These are phyloP conservation scores for Globisporangium uncinulatum DNA, from an alignment of 352 stramenopile species.

Conservation along the genomic window DNA sequence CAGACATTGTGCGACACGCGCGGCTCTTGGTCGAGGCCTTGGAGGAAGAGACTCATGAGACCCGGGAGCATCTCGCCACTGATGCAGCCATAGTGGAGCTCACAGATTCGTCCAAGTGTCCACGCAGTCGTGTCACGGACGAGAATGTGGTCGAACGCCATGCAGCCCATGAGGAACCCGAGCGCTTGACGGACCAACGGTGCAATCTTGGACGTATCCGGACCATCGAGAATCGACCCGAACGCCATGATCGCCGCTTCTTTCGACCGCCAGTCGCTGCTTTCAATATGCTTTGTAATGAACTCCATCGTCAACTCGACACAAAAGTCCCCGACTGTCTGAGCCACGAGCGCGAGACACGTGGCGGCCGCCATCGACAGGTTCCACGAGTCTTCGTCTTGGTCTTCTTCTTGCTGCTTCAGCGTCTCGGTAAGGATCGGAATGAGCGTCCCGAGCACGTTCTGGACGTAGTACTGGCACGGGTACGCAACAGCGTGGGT, in stretches of 20 bases:
- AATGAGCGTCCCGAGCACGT: conserved; percentile 82
- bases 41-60: conserved; percentile 85
- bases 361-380: conserved; percentile 92
- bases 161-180: conserved; percentile 89
- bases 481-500: conserved; percentile 36
- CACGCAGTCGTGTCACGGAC: conserved; percentile 97
- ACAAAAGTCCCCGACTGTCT: conserved; percentile 90
- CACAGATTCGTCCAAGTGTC: conserved; percentile 94
- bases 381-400: conserved; percentile 94
- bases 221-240: conserved; percentile 93
- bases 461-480: conserved; percentile 88
- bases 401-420: conserved; percentile 93
- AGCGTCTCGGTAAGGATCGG: conserved; percentile 92
- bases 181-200: conserved; percentile 91
- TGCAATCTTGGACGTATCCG: conserved; percentile 87
- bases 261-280: conserved; percentile 91
- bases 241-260: conserved; percentile 98
- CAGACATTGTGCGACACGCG: conserved; percentile 93
- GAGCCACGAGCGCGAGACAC: conserved; percentile 90
- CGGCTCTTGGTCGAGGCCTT: conserved; percentile 82
- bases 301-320: conserved; percentile 92
- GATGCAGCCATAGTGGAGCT: conserved; percentile 91
- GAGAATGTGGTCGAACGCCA: conserved; percentile 88
- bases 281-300: conserved; percentile 93
- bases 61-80: conserved; percentile 85